phyloP scores from a whole-genome alignment of 495 filamentous ascomycete genomes.

The Podospora didyma region DNA sequence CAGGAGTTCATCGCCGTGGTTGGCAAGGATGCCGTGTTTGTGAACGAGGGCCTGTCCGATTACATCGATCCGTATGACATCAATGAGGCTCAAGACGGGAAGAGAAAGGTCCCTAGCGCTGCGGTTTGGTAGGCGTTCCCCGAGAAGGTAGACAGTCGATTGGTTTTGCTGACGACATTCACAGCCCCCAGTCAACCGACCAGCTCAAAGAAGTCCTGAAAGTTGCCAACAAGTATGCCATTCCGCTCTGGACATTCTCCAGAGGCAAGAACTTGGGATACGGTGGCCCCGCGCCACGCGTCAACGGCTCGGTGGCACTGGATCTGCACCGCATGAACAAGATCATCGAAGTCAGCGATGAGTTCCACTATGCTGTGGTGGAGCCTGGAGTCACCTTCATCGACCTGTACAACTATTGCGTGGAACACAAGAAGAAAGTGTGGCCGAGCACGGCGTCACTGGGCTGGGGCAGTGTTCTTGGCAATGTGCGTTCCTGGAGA shows the following conservation, averaged over 20 bases:
- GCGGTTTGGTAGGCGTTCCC: slow-evolving; percentile 30
- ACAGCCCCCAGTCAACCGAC: slow-evolving; percentile 32
- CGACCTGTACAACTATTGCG: slow-evolving; percentile 49
- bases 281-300: slow-evolving; percentile 52
- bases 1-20: slow-evolving; percentile 20
- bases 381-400: slow-evolving; percentile 55
- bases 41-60: slow-evolving; percentile 31
- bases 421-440: slow-evolving; percentile 43
- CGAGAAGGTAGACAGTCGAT: neutral
- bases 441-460: slow-evolving; percentile 53
- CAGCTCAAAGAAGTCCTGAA: slow-evolving; percentile 40
- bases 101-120: slow-evolving; percentile 38
- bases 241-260: slow-evolving; percentile 51
- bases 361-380: slow-evolving; percentile 51
- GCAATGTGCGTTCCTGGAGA: slow-evolving; percentile 36
- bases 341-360: slow-evolving; percentile 52
- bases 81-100: slow-evolving; percentile 17
- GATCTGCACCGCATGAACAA: slow-evolving; percentile 54
- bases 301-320: slow-evolving; percentile 49
- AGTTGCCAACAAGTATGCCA: slow-evolving; percentile 38
- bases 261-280: slow-evolving; percentile 54
- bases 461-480: slow-evolving; percentile 55
- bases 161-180: neutral
- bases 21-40: slow-evolving; percentile 35
- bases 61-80: slow-evolving; percentile 47